Evolutionary conservation across 305 asterid species (phyloP), one percentile per base, ranked within the genome.

Genomic region (Plantago coronopus): DNA sequence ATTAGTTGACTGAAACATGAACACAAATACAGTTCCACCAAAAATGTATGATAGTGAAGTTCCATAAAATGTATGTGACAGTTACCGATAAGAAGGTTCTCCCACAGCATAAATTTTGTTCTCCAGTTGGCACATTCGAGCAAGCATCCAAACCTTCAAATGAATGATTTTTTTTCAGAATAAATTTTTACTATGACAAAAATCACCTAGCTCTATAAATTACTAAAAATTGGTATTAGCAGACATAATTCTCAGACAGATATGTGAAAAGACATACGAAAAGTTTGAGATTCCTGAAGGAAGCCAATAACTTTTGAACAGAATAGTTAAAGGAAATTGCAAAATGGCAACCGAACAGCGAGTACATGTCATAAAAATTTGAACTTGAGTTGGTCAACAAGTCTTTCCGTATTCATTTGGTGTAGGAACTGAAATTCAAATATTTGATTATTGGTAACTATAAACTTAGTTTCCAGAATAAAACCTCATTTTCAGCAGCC

Each of bases 71-170:
- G 71, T 13, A 12, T 37, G 61, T 54, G 37, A 21, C 63, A 61
- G 59, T 21, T 57, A 93, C 99, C 89, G 82, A 63, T 89, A 93
- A 46, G 97, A 78, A 81, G 96, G 95, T 75, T 89, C 97, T 62
- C 99, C 99, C 29, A 93, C 85, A 56, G 94, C 97, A 70, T 79
- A 74, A 49, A 89, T 93, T 83, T 89, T 89, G 84, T 91, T 91
- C 73, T 91, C 95, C 71, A 91, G 54, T 63, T 89, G 97, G 79
- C 91, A 84, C 98, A 91, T 86, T 34, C 97, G 97, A 65, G 95
- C 97, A 61, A 91, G 76, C 95, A 91, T 88, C 97, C 97, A 91
- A 55, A 91, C 86, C 98, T 88, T 63, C 20, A 42, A 53, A 47
- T 3, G 53, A 58, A 51, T 22, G 47, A 21, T 65, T 49, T 34